phyloP scores from a whole-genome alignment of 345 rosid genomes.

The Arabidopsis arenosa region DNA sequence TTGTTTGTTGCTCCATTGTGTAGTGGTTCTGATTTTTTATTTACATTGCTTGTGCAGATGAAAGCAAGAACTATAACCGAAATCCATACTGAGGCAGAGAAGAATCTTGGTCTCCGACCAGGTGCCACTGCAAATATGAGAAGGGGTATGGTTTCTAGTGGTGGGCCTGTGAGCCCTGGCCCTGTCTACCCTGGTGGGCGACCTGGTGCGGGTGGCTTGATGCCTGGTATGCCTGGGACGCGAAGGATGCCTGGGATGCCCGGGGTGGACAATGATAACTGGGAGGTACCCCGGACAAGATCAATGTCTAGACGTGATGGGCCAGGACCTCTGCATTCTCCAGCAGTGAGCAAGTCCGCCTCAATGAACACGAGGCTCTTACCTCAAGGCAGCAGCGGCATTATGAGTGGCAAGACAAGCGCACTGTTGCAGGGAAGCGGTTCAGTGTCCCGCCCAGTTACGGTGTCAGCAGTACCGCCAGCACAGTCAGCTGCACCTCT shows the following conservation, averaged over 20 bases:
- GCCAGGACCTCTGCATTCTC: conserved; percentile 55
- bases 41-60: conserved; percentile 54
- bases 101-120: conserved; percentile 84
- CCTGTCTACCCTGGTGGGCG: conserved; percentile 69
- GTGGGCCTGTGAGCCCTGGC: conserved; percentile 56
- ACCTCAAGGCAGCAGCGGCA: conserved; percentile 83
- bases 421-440: conserved; percentile 73
- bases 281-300: conserved; percentile 75
- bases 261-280: conserved; percentile 77
- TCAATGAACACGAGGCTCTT: conserved; percentile 66
- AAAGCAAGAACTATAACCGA: conserved; percentile 88
- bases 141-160: conserved; percentile 59
- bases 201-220: conserved; percentile 94
- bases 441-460: conserved; percentile 31
- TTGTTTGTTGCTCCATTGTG: conserved; percentile 2
- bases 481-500: conserved; percentile 41
- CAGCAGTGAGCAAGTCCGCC: conserved; percentile 53
- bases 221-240: conserved; percentile 97
- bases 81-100: conserved; percentile 94
- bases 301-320: conserved; percentile 86
- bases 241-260: conserved; percentile 98
- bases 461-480: conserved; percentile 43
- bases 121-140: conserved; percentile 86
- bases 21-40: conserved; percentile 10
- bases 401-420: conserved; percentile 70